Conservation (phyloP, 352 stramenopile species). For the Thraustochytrium sp. region DNA sequence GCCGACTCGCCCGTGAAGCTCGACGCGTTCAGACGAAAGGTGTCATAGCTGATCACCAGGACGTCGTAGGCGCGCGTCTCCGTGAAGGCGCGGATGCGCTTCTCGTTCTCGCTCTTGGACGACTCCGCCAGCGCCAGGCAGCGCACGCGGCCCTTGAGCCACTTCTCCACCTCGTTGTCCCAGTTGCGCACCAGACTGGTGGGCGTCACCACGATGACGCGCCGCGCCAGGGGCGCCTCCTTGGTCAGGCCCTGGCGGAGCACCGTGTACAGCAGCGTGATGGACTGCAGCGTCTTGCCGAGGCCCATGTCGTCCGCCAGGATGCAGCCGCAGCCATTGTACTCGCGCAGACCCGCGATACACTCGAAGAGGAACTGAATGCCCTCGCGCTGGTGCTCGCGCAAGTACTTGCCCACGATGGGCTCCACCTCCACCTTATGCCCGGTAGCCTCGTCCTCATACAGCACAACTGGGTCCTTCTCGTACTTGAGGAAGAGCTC, state of each 20-base stretch:
- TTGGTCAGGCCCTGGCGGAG: constrained; percentile 49
- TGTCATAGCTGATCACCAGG: constrained; percentile 46
- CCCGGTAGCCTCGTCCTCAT: background rate
- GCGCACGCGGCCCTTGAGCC: constrained; percentile 39
- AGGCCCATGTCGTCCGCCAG: constrained; percentile 50
- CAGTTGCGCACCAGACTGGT: constrained; percentile 54
- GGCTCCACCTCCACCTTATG: constrained; percentile 26
- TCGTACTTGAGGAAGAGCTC: constrained; percentile 30
- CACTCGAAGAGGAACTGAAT: constrained; percentile 45
- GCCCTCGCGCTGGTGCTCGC: constrained; percentile 40
- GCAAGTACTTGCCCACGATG: constrained; percentile 39
- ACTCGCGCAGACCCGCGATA: constrained; percentile 17
- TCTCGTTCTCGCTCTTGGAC: background rate
- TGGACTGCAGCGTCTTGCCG: constrained; percentile 61
- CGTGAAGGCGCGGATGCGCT: constrained; percentile 22
- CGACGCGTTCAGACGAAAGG: constrained; percentile 33
- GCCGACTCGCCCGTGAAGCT: constrained; percentile 5
- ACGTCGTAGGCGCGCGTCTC: constrained; percentile 17
- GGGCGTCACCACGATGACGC: constrained; percentile 50
- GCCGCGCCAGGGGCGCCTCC: constrained; percentile 14
- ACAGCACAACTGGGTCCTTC: constrained; percentile 31
- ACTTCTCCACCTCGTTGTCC: constrained; percentile 52
- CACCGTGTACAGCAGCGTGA: constrained; percentile 66
- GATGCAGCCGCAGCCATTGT: constrained; percentile 35
- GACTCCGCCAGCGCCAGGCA: constrained; percentile 22